These are phyloP conservation scores for Linderniella brevidens DNA, from an alignment of 257 asterid species.

Conservation along the genomic window DNA sequence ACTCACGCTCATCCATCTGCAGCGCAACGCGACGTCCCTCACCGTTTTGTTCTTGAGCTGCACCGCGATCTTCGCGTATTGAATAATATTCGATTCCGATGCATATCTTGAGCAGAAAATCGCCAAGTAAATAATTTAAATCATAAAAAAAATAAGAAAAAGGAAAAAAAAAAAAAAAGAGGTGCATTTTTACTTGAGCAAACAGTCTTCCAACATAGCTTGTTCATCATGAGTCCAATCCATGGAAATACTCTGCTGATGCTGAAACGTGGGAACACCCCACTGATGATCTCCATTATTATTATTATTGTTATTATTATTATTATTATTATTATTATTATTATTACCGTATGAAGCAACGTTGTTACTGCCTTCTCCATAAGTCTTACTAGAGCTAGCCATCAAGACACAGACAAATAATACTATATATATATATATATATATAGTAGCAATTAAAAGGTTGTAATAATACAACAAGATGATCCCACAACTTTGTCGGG, in stretches of 20 bases:
- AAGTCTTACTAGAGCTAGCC: slow-evolving; percentile 30
- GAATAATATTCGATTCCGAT: slow-evolving; percentile 48
- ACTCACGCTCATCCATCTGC: slow-evolving; percentile 91
- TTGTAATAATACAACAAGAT: no score
- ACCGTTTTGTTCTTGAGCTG: slow-evolving; percentile 65
- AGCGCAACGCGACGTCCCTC: slow-evolving; percentile 91
- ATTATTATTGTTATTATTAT: no score
- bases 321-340: slow-evolving; percentile 21
- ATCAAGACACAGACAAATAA: slow-evolving; percentile 15
- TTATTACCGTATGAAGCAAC: slow-evolving; percentile 19
- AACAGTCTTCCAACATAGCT: slow-evolving; percentile 43
- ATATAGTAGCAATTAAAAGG: no score
- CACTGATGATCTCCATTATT: slow-evolving; percentile 16
- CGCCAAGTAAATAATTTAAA: no score
- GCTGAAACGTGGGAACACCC: slow-evolving; percentile 60
- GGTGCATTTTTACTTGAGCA: slow-evolving; percentile 24
- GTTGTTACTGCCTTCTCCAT: slow-evolving; percentile 19
- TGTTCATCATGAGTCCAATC: slow-evolving; percentile 92
- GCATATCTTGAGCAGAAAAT: no score
- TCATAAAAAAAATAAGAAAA: no score
- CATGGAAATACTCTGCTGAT: slow-evolving; percentile 60
- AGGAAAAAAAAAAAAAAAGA: no score
- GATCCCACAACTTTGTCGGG: no score
- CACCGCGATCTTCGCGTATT: slow-evolving; percentile 85
- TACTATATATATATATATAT: no score